Evolutionary conservation across 2,329 filamentous ascomycete species (phyloP).

Genomic region (Fusarium denticulatum): DNA sequence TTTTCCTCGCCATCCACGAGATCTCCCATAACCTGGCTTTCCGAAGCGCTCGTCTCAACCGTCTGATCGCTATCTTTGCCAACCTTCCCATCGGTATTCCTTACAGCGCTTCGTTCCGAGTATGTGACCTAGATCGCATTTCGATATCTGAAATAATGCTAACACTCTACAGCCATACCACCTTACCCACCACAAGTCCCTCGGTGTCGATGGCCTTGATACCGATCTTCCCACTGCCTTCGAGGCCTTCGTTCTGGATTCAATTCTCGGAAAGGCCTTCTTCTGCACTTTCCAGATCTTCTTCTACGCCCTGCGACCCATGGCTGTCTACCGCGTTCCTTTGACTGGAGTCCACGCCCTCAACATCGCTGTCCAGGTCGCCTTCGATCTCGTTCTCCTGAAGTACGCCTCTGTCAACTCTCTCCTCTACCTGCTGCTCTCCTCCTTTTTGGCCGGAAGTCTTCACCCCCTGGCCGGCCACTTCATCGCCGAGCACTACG

Average conservation of each 20-base stretch:
- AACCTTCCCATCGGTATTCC: constrained; percentile 96
- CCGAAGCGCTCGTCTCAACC: constrained; percentile 80
- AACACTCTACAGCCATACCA: constrained; percentile 79
- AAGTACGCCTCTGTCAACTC: constrained; percentile 69
- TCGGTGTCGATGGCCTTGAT: constrained; percentile 94
- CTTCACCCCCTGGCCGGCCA: constrained; percentile 95
- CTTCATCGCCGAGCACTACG: constrained; percentile 98
- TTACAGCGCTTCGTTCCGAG: constrained; percentile 94
- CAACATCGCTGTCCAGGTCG: constrained; percentile 81
- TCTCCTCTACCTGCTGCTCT: constrained; percentile 84
- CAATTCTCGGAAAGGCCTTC: constrained; percentile 94
- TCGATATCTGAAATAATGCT: constrained; percentile 30
- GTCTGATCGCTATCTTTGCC: constrained; percentile 88
- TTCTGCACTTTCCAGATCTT: constrained; percentile 99
- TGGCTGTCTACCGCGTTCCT: constrained; percentile 90
- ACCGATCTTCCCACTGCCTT: constrained; percentile 93
- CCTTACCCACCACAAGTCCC: constrained; percentile 97
- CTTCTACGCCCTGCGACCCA: constrained; percentile 96
- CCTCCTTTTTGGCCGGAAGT: constrained; percentile 91
- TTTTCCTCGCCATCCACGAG: constrained; percentile 98
- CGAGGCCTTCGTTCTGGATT: constrained; percentile 93
- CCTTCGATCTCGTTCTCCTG: constrained; percentile 79
- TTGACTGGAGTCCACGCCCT: constrained; percentile 85
- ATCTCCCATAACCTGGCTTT: constrained; percentile 98
- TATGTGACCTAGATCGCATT: constrained; percentile 53